These are phyloP conservation scores for Acanthamoeba sp. DNA, from an alignment of 208 protist genomes.

Conservation along the genomic window DNA sequence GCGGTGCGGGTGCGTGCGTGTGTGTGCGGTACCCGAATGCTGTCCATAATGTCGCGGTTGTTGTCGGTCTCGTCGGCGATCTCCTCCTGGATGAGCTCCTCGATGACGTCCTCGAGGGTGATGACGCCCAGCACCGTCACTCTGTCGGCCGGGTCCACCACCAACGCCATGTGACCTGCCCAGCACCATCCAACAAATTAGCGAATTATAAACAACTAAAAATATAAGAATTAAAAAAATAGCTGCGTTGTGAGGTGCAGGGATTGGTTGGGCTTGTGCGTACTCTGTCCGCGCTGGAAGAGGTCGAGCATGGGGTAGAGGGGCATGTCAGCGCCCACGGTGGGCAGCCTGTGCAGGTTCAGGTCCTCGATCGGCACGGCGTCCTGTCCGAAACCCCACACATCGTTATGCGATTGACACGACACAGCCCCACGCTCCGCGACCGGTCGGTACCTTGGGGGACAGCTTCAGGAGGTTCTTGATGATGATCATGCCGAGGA, in stretches of 20 bases:
- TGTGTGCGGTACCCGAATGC: not conserved
- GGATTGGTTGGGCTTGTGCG: too few relatives aligned
- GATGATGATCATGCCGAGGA: constrained; percentile 92
- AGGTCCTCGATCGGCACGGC: constrained; percentile 67
- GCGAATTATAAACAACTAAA: too few relatives aligned
- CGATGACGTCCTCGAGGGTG: constrained; percentile 87
- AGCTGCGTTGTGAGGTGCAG: too few relatives aligned
- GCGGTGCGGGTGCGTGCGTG: not conserved
- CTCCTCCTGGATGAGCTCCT: constrained; percentile 83
- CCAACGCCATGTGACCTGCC: constrained; percentile 70
- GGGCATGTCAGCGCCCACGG: constrained; percentile 71
- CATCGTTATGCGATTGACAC: not conserved
- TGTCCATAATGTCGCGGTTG: not conserved
- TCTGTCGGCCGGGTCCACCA: constrained; percentile 41
- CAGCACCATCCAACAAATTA: too few relatives aligned
- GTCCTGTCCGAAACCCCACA: not conserved
- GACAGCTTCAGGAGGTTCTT: constrained; percentile 90
- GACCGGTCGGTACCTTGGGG: constrained; percentile 34
- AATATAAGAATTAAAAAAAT: too few relatives aligned
- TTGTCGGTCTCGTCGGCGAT: constrained; percentile 23
- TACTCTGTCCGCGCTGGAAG: constrained; percentile 80
- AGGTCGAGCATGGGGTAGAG: constrained; percentile 80
- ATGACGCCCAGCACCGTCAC: constrained; percentile 82
- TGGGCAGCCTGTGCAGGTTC: constrained; percentile 29
- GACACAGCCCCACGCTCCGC: not conserved